Evolutionary conservation across 345 rosid species (phyloP).

Genomic region (Eucalyptus curtisii): DNA sequence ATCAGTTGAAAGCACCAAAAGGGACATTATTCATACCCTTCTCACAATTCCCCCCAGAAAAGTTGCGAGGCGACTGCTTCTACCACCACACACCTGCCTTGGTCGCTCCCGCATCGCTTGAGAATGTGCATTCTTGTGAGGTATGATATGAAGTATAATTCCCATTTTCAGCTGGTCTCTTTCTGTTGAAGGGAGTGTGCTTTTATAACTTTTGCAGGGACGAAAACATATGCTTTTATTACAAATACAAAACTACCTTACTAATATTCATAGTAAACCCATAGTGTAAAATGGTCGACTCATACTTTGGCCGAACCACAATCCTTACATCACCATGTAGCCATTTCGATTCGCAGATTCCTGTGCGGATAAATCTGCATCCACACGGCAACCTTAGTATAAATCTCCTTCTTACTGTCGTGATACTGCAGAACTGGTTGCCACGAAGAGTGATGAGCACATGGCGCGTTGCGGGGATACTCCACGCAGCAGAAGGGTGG

Average conservation of each 20-base stretch:
- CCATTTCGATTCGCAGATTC: background rate
- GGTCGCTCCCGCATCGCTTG: constrained; percentile 31
- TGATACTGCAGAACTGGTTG: constrained; percentile 43
- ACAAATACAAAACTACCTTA: background rate
- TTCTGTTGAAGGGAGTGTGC: background rate
- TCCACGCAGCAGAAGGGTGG: constrained; percentile 59
- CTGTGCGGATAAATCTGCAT: background rate
- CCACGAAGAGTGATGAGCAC: constrained; percentile 79
- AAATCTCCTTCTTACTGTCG: background rate
- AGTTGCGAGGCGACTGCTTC: constrained; percentile 32
- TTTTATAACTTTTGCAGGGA: background rate
- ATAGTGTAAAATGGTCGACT: too few species aligned
- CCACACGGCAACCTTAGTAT: background rate
- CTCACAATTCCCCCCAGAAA: constrained; percentile 44
- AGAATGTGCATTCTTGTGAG: constrained; percentile 76
- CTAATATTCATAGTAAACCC: background rate
- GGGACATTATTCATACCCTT: constrained; percentile 58
- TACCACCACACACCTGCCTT: constrained; percentile 57
- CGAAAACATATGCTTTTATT: background rate
- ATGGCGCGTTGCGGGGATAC: constrained; percentile 50
- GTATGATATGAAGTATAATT: constrained; percentile 4
- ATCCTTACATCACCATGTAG: background rate
- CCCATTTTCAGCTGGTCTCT: background rate
- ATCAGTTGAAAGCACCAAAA: constrained; percentile 36
- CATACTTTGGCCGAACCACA: background rate